A percentile compares a stretch with the other conserved stretches of the same genome.
Evolutionary conservation across 192 early-diverging fungal genomes (phyloP).

Genomic region (Backusella westeae): DNA sequence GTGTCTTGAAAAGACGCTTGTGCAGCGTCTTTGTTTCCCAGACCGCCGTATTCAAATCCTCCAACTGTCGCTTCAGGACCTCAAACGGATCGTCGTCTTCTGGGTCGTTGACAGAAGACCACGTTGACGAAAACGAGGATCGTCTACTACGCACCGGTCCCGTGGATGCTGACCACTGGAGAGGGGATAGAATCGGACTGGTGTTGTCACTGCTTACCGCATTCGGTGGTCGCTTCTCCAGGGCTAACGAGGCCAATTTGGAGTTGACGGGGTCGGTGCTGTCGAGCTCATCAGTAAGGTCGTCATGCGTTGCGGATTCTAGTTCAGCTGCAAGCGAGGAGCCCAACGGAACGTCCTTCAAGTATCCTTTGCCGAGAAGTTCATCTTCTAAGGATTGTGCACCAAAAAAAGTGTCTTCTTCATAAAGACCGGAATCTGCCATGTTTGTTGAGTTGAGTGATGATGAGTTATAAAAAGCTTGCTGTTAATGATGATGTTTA

Average conservation of each 20-base stretch:
- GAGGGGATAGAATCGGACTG: constrained; percentile 26
- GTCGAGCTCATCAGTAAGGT: not conserved
- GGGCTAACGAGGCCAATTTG: constrained; percentile 7
- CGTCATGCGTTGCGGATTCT: constrained; percentile 22
- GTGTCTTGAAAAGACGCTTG: constrained; percentile 37
- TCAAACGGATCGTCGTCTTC: constrained; percentile 42
- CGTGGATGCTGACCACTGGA: constrained; percentile 25
- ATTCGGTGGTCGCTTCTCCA: not conserved
- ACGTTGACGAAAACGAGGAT: constrained; percentile 31
- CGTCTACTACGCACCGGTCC: constrained; percentile 27
- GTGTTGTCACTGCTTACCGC: not conserved
- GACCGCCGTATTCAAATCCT: constrained; percentile 37
- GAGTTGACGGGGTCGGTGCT: not conserved
- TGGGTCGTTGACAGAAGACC: constrained; percentile 31
- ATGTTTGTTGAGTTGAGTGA: constrained; percentile 12
- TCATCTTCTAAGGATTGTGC: constrained; percentile 36
- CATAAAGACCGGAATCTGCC: constrained; percentile 17
- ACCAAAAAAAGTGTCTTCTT: constrained; percentile 29
- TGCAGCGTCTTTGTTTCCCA: constrained; percentile 45
- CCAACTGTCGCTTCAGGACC: constrained; percentile 33
- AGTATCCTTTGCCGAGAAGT: constrained; percentile 35
- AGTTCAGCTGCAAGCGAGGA: constrained; percentile 39
- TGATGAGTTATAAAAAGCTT: not conserved
- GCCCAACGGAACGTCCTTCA: constrained; percentile 25
- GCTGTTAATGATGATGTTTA: not conserved